Conservation (phyloP, 768 basidiomycete genomes). For the Baorangia bicolor region DNA sequence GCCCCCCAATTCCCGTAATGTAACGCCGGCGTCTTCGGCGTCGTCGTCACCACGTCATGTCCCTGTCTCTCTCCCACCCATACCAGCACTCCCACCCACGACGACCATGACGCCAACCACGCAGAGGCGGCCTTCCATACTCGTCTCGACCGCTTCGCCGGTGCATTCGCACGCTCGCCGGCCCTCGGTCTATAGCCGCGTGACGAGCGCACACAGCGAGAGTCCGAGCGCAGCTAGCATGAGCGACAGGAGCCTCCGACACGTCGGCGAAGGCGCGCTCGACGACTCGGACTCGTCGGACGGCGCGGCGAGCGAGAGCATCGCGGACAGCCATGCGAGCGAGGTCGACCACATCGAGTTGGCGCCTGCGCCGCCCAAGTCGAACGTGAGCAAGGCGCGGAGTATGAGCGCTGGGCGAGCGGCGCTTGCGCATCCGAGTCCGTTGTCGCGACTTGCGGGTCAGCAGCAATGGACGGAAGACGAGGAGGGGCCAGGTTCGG, state of each 20-base stretch:
- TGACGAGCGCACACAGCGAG: constrained; percentile 31
- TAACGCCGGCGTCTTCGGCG: constrained; percentile 58
- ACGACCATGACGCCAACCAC: constrained; percentile 47
- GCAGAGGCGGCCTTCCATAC: constrained; percentile 41
- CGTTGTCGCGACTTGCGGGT: constrained; percentile 57
- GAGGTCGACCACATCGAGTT: constrained; percentile 36
- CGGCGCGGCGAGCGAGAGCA: constrained; percentile 18
- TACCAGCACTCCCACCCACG: constrained; percentile 31
- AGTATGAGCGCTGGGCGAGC: constrained; percentile 27
- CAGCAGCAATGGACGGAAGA: constrained; percentile 55
- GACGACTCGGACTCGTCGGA: constrained; percentile 74
- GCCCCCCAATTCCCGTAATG: constrained; percentile 42
- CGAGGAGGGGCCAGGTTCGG: constrained; percentile 41
- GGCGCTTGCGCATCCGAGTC: constrained; percentile 54
- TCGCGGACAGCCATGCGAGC: constrained; percentile 19
- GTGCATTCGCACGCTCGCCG: constrained; percentile 32
- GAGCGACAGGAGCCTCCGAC: constrained; percentile 50
- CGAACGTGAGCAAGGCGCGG: constrained; percentile 38
- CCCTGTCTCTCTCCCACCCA: constrained; percentile 32
- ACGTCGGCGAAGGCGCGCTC: constrained; percentile 75
- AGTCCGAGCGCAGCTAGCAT: constrained; percentile 34
- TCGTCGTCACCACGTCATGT: constrained; percentile 55
- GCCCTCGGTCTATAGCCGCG: constrained; percentile 42
- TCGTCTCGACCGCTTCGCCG: constrained; percentile 36
- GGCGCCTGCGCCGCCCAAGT: constrained; percentile 17